These are phyloP conservation scores for Candida peoriensis DNA, from an alignment of 805 yeast genomes.

Conservation along the genomic window DNA sequence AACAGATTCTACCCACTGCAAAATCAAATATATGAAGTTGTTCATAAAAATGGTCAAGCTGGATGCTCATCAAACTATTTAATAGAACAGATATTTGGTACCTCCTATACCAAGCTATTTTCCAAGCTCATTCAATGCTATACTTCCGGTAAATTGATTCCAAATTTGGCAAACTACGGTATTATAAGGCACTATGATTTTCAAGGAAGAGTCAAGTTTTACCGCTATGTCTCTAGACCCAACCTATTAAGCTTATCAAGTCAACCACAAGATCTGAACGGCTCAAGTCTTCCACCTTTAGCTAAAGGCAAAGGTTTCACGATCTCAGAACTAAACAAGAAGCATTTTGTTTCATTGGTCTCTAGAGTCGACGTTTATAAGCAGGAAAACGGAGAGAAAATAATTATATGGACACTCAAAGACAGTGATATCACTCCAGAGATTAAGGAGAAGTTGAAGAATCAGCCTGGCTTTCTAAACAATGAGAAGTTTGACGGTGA, in stretches of 20 bases:
- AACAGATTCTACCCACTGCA: conserved; percentile 61
- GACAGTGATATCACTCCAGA: conserved; percentile 2
- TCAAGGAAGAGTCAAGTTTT: conserved; percentile 69
- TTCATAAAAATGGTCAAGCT: conserved; percentile 31
- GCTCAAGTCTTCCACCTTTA: conserved; percentile 25
- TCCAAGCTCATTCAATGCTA: conserved; percentile 46
- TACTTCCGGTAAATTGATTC: conserved; percentile 26
- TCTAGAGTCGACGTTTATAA: conserved; percentile 8
- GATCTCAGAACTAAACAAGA: conserved; percentile 19
- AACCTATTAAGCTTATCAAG: conserved; percentile 32
- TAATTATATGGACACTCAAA: conserved; percentile 16
- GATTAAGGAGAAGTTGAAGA: conserved; percentile 3
- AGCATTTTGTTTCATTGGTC: conserved; percentile 22
- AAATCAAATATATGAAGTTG: conserved; percentile 53
- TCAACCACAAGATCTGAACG: conserved; percentile 17
- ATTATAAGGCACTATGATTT: conserved; percentile 64
- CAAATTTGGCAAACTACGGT: conserved; percentile 27
- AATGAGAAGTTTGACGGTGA: background rate
- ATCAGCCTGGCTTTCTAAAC: background rate
- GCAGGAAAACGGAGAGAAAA: conserved; percentile 3
- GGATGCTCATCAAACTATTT: conserved; percentile 64
- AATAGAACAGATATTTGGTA: conserved; percentile 46
- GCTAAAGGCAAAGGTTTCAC: conserved; percentile 10
- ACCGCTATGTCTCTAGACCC: conserved; percentile 51
- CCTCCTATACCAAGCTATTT: conserved; percentile 45